These are phyloP conservation scores for Acmispon strigosus DNA, from an alignment of 306 rosid genomes.

Conservation along the genomic window DNA sequence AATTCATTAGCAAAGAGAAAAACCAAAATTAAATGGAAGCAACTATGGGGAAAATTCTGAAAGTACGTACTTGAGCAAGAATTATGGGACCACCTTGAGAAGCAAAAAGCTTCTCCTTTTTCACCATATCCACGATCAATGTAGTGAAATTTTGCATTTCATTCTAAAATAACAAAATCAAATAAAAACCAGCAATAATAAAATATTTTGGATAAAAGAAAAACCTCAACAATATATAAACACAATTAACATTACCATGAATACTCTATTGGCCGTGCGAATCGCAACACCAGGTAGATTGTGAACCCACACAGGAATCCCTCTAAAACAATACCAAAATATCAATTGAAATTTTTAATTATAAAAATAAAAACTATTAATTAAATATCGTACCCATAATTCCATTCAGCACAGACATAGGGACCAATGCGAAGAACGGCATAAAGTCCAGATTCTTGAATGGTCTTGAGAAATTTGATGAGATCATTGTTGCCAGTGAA, in stretches of 20 bases:
- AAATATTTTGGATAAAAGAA: background rate
- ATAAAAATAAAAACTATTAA: background rate
- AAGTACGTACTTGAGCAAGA: slow-evolving; percentile 41
- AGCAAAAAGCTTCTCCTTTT: slow-evolving; percentile 53
- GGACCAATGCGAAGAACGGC: slow-evolving; percentile 66
- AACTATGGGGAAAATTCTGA: too few relatives aligned
- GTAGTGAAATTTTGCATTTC: slow-evolving; percentile 55
- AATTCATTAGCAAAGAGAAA: background rate
- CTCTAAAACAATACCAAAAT: slow-evolving; percentile 14
- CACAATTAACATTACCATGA: slow-evolving; percentile 27
- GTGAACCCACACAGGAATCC: slow-evolving; percentile 55
- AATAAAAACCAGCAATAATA: background rate
- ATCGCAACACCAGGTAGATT: slow-evolving; percentile 44
- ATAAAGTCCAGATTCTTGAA: slow-evolving; percentile 49
- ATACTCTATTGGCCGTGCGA: slow-evolving; percentile 38
- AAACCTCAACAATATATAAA: background rate
- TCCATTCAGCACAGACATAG: slow-evolving; percentile 59
- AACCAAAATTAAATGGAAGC: background rate
- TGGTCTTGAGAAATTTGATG: slow-evolving; percentile 36
- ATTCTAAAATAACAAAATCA: slow-evolving; percentile 12
- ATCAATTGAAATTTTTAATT: background rate
- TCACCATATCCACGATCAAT: slow-evolving; percentile 42
- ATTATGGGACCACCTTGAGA: slow-evolving; percentile 55
- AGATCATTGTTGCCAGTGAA: slow-evolving; percentile 36
- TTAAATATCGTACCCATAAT: slow-evolving; percentile 35